These are phyloP conservation scores for Ceratocystis harringtonii DNA, from an alignment of 2,329 filamentous ascomycete species.

Conservation along the genomic window DNA sequence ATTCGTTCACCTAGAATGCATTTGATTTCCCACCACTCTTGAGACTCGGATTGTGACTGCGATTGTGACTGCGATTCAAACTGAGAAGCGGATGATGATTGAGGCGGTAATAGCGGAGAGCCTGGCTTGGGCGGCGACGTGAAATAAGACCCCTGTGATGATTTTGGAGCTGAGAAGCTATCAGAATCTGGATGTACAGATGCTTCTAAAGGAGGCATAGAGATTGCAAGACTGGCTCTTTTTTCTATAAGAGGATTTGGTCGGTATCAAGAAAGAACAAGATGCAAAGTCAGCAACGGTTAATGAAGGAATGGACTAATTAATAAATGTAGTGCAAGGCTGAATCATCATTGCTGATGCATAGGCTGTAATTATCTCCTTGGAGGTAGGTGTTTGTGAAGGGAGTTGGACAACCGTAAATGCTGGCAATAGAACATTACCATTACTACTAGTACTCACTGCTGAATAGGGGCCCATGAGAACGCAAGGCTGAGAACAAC, in stretches of 20 bases:
- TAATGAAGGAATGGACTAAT: not conserved
- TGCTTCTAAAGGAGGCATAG: slow-evolving; percentile 3
- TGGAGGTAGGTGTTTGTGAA: not conserved
- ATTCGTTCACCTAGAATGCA: slow-evolving; percentile 11
- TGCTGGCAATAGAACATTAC: not conserved
- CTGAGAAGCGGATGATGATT: not conserved
- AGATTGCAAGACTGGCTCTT: not conserved
- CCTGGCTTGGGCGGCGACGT: not conserved
- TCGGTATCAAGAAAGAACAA: not conserved
- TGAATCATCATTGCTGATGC: not conserved
- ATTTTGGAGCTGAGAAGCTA: not conserved
- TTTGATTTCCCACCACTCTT: slow-evolving; percentile 16
- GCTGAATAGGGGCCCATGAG: too few species aligned
- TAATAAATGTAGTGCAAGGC: not conserved
- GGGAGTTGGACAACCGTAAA: not conserved
- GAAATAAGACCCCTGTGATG: not conserved
- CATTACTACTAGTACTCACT: not conserved
- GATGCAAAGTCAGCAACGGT: not conserved
- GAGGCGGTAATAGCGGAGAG: not conserved
- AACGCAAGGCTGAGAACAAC: not conserved
- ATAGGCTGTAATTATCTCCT: not conserved
- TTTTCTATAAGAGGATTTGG: not conserved
- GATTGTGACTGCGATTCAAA: not conserved
- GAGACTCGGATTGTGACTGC: not conserved
- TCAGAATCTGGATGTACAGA: not conserved